These are phyloP conservation scores for Chaetomium sp. DNA, from an alignment of 2,329 filamentous ascomycete genomes.

Conservation along the genomic window DNA sequence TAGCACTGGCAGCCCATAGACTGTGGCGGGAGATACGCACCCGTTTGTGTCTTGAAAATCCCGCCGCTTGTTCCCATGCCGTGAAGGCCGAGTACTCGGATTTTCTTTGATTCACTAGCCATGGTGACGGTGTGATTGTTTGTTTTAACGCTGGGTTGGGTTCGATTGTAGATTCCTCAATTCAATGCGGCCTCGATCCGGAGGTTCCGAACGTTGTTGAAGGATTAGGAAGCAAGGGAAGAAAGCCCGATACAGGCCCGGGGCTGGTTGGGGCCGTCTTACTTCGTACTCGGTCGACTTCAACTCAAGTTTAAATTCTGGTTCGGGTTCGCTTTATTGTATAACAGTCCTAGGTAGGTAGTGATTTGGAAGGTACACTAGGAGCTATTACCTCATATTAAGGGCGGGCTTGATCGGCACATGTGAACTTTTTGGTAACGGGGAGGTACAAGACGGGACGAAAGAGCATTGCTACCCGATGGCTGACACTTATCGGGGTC, in stretches of 20 bases:
- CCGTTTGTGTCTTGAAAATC: conserved; percentile 44
- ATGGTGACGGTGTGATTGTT: conserved; percentile 4
- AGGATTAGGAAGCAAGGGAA: neutral
- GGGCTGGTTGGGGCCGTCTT: neutral
- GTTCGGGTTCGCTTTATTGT: neutral
- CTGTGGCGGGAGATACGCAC: conserved; percentile 34
- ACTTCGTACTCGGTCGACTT: neutral
- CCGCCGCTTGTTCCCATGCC: conserved; percentile 43
- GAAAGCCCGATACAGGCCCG: neutral
- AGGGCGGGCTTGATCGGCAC: neutral
- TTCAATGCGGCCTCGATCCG: neutral
- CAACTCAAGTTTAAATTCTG: neutral
- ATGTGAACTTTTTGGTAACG: neutral
- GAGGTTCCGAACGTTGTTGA: neutral
- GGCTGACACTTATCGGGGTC: conserved; percentile 23
- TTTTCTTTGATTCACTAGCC: conserved; percentile 24
- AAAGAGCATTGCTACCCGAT: neutral
- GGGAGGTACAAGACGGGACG: neutral
- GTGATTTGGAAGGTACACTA: neutral
- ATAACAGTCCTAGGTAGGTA: neutral
- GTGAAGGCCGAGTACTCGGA: conserved; percentile 44
- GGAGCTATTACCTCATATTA: neutral
- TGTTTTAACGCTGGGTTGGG: neutral
- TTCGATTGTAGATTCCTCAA: neutral
- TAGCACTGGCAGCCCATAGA: neutral